phyloP scores from a whole-genome alignment of 805 yeast genomes.

The Suhomyces tanzawaensis region DNA sequence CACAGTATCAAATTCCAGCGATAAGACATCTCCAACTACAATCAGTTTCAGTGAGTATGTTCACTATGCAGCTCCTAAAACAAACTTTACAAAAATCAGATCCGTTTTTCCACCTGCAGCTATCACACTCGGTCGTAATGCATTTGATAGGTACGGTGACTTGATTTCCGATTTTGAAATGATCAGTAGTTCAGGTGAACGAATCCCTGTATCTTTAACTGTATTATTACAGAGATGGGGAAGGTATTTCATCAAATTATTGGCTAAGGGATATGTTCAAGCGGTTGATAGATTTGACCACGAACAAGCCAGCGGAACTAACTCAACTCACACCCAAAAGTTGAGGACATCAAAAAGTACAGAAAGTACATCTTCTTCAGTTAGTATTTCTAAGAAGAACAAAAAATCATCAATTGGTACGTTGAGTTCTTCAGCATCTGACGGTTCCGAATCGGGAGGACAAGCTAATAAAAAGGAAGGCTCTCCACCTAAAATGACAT shows the following conservation, averaged over 20 bases:
- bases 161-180: constrained; percentile 70
- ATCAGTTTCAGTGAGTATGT: constrained; percentile 66
- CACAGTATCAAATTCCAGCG: constrained; percentile 17
- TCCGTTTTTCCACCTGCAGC: constrained; percentile 77
- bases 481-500: constrained; percentile 3
- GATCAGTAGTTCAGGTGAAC: constrained; percentile 65
- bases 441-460: constrained; percentile 1
- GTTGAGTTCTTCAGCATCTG: constrained; percentile 3
- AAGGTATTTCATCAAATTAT: constrained; percentile 56
- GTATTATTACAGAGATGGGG: constrained; percentile 79
- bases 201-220: constrained; percentile 59
- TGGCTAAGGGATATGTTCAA: constrained; percentile 63
- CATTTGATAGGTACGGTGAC: constrained; percentile 63
- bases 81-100: constrained; percentile 60
- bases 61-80: constrained; percentile 70
- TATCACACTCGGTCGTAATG: constrained; percentile 72
- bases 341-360: constrained; percentile 11
- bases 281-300: constrained; percentile 46
- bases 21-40: constrained; percentile 21
- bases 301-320: constrained; percentile 13
- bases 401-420: constrained; percentile 5
- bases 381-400: not conserved
- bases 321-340: constrained; percentile 2
- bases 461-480: not conserved
- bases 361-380: constrained; percentile 1